Conservation (phyloP, 345 rosid genomes). For the Arabis hirsuta region DNA sequence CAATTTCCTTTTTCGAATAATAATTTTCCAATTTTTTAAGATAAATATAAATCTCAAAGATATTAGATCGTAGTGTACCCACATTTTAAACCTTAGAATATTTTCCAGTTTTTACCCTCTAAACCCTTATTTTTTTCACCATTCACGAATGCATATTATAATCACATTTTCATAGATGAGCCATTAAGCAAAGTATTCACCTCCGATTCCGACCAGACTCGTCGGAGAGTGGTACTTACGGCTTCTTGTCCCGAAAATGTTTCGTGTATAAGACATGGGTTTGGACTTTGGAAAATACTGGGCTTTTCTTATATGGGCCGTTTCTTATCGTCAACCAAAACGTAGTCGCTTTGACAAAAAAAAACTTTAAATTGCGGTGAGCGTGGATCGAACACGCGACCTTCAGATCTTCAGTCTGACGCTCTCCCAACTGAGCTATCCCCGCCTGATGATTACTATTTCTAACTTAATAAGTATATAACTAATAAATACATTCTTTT, state of each 20-base stretch:
- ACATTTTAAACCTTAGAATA: too few species aligned
- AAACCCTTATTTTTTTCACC: too few species aligned
- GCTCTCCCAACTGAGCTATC: conserved; percentile 86
- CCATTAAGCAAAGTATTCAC: background rate
- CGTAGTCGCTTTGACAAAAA: background rate
- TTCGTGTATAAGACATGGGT: background rate
- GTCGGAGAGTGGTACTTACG: background rate
- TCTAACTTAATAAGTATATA: too few species aligned
- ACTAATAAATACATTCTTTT: too few species aligned
- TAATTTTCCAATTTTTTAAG: too few species aligned
- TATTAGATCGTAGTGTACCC: too few species aligned
- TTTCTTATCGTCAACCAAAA: background rate
- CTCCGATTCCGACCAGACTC: background rate
- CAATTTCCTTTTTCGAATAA: too few species aligned
- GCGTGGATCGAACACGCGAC: conserved; percentile 97
- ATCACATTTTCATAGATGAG: too few species aligned
- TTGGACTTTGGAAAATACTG: background rate
- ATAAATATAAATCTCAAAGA: too few species aligned
- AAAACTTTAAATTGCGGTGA: conserved; percentile 56
- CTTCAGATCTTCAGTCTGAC: conserved; percentile 99
- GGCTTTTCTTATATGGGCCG: conserved; percentile 2
- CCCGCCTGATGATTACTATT: conserved; percentile 42
- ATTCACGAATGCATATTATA: too few species aligned
- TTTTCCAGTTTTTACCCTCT: too few species aligned
- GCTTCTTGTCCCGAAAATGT: background rate